Evolutionary conservation across 345 rosid genomes (phyloP).

Genomic region (Kernera saxatilis): DNA sequence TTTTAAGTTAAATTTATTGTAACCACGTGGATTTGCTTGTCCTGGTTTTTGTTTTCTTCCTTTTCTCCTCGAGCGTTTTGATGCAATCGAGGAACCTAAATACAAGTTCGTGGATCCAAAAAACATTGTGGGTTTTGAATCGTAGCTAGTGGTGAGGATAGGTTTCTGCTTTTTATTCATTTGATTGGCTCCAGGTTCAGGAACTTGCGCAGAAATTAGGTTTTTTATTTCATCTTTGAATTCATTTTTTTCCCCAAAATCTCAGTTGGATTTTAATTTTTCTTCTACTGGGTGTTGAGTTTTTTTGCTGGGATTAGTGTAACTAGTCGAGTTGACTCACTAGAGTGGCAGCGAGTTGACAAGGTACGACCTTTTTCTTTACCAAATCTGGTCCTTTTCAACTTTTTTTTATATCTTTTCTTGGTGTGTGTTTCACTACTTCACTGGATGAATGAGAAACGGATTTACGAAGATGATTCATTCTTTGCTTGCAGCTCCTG

Average conservation of each 20-base stretch:
- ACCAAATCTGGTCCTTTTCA: neutral
- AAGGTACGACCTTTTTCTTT: conserved; percentile 27
- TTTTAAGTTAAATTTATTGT: conserved; percentile 6
- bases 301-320: neutral
- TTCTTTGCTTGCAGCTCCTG: conserved; percentile 13
- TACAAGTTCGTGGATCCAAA: conserved; percentile 23
- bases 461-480: neutral
- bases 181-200: conserved; percentile 28
- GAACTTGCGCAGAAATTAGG: neutral
- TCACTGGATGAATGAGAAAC: neutral
- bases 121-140: neutral
- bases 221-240: neutral
- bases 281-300: neutral
- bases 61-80: conserved; percentile 20
- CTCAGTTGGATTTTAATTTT: neutral
- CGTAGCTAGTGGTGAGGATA: neutral
- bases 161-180: neutral
- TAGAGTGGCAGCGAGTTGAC: conserved; percentile 13
- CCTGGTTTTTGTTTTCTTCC: conserved; percentile 4
- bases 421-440: neutral
- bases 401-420: neutral
- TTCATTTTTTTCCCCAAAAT: neutral
- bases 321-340: conserved; percentile 22
- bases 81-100: conserved; percentile 26
- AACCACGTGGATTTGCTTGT: conserved; percentile 41